phyloP scores from a whole-genome alignment of 352 stramenopile genomes.

The Phytophthora litchii region DNA sequence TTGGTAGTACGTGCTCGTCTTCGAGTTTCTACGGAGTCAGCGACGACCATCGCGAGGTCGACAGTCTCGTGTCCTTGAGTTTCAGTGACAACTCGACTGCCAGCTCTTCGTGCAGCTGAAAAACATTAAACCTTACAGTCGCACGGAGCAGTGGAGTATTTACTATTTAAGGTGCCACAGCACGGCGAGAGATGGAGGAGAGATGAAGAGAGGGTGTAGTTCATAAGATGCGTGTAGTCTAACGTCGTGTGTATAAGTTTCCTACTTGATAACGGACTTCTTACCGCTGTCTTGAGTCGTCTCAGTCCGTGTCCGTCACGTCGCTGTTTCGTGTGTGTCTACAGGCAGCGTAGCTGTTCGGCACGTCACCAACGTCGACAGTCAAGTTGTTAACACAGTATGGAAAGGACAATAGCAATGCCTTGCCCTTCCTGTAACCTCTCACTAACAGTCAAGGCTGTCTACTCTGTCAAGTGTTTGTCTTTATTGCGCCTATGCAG shows the following conservation, averaged over 20 bases:
- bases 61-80: conserved; percentile 15
- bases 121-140: neutral
- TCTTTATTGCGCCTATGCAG: conserved; percentile 36
- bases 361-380: neutral
- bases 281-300: neutral
- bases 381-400: conserved; percentile 1
- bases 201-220: conserved; percentile 14
- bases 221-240: conserved; percentile 29
- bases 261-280: conserved; percentile 20
- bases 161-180: conserved; percentile 51
- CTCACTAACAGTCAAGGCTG: neutral
- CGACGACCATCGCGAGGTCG: conserved; percentile 22
- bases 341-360: conserved; percentile 6
- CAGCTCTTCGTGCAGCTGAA: conserved; percentile 30
- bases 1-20: conserved; percentile 30
- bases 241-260: conserved; percentile 23
- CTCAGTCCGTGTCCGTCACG: conserved; percentile 10
- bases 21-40: conserved; percentile 29
- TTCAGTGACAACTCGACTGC: conserved; percentile 35
- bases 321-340: conserved; percentile 17
- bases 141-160: conserved; percentile 38
- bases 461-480: conserved; percentile 14
- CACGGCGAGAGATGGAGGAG: conserved; percentile 26
- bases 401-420: conserved; percentile 12
- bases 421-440: neutral